Conservation (phyloP, 2,329 filamentous ascomycete species). For the Ophiostoma pallidulum region DNA sequence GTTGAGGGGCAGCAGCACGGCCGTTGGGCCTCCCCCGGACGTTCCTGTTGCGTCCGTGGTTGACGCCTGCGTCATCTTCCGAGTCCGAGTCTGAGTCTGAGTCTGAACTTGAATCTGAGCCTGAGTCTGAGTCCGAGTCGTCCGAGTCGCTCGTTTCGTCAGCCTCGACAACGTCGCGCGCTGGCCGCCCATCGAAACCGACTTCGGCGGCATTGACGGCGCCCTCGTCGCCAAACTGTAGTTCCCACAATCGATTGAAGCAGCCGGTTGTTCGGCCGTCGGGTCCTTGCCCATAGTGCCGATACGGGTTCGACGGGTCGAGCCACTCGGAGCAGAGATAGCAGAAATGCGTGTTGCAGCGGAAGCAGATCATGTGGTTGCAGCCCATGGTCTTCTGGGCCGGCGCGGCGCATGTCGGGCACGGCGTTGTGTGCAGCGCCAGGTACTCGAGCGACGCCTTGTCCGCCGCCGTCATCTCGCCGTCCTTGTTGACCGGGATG, state of each 20-base stretch:
- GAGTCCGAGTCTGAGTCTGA: conserved; percentile 3
- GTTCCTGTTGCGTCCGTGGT: conserved; percentile 17
- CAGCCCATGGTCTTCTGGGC: conserved; percentile 89
- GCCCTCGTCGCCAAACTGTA: conserved; percentile 67
- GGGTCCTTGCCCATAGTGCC: conserved; percentile 68
- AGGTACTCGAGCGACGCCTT: conserved; percentile 81
- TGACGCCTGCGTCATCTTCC: conserved; percentile 17
- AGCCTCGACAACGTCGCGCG: conserved; percentile 17
- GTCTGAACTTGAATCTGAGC: too few species aligned
- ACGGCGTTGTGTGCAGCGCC: conserved; percentile 69
- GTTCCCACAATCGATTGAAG: conserved; percentile 81
- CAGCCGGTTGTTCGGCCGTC: conserved; percentile 50
- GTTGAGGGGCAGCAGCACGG: neutral
- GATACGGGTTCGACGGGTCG: conserved; percentile 69
- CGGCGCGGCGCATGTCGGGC: conserved; percentile 76
- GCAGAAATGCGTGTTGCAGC: conserved; percentile 88
- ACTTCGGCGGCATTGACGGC: conserved; percentile 34
- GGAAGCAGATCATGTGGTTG: conserved; percentile 93
- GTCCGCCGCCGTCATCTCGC: conserved; percentile 48
- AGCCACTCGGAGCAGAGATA: conserved; percentile 91
- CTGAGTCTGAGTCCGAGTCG: conserved; percentile 1
- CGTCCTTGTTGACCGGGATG: conserved; percentile 53
- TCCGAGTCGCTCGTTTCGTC: conserved; percentile 7
- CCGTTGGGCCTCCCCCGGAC: too few species aligned
- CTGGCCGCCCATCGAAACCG: conserved; percentile 28